Conservation (phyloP, 1,284 basidiomycete species). For the Fomes fomentarius region DNA sequence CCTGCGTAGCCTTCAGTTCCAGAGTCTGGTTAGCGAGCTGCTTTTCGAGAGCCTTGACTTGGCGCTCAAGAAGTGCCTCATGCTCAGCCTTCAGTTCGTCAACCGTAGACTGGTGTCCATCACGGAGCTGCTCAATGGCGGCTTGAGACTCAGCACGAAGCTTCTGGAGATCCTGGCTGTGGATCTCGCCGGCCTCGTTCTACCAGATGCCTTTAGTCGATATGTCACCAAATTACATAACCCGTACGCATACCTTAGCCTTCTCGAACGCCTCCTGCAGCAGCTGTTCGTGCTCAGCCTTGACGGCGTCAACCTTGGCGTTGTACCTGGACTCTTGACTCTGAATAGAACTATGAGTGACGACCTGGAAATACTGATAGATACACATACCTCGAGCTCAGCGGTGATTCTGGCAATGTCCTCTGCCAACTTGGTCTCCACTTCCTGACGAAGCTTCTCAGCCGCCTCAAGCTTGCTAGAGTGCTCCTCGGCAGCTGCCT, state of each 20-base stretch:
- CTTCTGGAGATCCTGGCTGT: conserved; percentile 69
- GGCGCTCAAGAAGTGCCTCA: conserved; percentile 54
- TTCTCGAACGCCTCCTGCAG: conserved; percentile 73
- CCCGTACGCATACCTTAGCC: conserved; percentile 60
- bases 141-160: conserved; percentile 68
- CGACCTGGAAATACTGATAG: not conserved
- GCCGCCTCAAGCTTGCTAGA: conserved; percentile 49
- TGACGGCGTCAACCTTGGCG: conserved; percentile 66
- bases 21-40: conserved; percentile 61
- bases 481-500: conserved; percentile 50
- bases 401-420: conserved; percentile 57
- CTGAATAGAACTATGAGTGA: conserved; percentile 38
- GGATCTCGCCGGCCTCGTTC: conserved; percentile 68
- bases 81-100: conserved; percentile 67
- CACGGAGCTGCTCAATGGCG: conserved; percentile 69
- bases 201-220: conserved; percentile 31
- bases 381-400: conserved; percentile 62
- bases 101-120: conserved; percentile 60
- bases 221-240: not conserved
- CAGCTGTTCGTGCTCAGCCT: conserved; percentile 65
- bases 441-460: conserved; percentile 48
- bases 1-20: conserved; percentile 80
- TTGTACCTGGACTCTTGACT: conserved; percentile 70
- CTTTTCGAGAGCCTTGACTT: conserved; percentile 65
- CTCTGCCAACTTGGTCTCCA: conserved; percentile 59